A percentile compares a stretch with the other conserved stretches of the same genome.
These are phyloP conservation scores for Tilletia caries DNA, from an alignment of 1,284 basidiomycete species.

Conservation along the genomic window DNA sequence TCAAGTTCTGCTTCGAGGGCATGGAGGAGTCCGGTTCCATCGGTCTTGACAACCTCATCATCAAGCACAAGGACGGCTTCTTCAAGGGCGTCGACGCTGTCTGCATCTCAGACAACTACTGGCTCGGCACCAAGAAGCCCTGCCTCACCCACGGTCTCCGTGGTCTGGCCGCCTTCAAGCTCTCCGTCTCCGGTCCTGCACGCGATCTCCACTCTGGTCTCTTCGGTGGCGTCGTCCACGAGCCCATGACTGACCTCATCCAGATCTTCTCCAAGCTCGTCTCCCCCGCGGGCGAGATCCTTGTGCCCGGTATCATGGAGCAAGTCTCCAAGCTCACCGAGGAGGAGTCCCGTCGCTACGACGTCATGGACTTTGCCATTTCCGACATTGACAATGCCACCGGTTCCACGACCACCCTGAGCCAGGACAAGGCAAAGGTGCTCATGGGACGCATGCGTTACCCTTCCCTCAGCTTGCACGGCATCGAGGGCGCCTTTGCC, in stretches of 20 bases:
- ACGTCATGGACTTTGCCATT: conserved; percentile 54
- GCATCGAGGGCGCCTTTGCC: conserved; percentile 94
- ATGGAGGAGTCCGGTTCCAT: conserved; percentile 98
- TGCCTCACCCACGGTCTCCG: conserved; percentile 60
- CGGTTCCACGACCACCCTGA: conserved; percentile 73
- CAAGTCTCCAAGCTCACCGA: conserved; percentile 74
- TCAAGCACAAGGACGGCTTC: conserved; percentile 74
- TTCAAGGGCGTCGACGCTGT: conserved; percentile 89
- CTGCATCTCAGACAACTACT: conserved; percentile 66
- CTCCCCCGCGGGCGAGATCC: conserved; percentile 73
- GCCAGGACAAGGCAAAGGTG: conserved; percentile 74
- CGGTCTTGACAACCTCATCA: conserved; percentile 85
- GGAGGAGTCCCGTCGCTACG: conserved; percentile 66
- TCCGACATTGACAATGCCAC: conserved; percentile 76
- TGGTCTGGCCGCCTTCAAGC: conserved; percentile 83
- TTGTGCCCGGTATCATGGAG: conserved; percentile 86
- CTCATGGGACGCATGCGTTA: conserved; percentile 74
- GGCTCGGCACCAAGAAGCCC: conserved; percentile 54
- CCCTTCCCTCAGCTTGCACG: conserved; percentile 87
- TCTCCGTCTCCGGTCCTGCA: conserved; percentile 77
- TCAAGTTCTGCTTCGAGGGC: conserved; percentile 89
- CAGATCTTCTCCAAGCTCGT: conserved; percentile 71
- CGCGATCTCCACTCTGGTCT: conserved; percentile 83
- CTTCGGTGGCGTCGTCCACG: conserved; percentile 55
- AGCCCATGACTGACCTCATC: conserved; percentile 65